Percentiles rank a stretch among this genome's conserved stretches.
Conservation (phyloP, 75 land plant species). For the Azolla pinnata region DNA sequence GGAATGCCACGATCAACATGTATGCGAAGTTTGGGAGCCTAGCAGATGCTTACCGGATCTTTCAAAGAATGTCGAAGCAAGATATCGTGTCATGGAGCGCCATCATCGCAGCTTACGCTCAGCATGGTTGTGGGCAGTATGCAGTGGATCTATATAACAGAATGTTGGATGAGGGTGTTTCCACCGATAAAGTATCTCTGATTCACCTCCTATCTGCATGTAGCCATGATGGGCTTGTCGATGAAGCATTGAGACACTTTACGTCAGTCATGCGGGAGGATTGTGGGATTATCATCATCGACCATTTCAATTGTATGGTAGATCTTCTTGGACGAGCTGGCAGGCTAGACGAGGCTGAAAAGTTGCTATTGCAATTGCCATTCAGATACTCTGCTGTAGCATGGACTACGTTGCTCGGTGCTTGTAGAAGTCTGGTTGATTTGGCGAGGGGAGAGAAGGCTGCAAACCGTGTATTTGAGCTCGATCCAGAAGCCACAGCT, state of each 20-base stretch:
- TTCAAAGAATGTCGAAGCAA: constrained; percentile 2
- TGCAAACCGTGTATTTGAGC: constrained; percentile 37
- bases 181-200: constrained; percentile 23
- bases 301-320: constrained; percentile 35
- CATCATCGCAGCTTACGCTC: constrained; percentile 9
- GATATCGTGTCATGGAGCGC: constrained; percentile 7
- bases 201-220: constrained; percentile 19
- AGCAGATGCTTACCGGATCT: constrained; percentile 14
- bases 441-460: constrained; percentile 27
- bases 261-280: constrained; percentile 14
- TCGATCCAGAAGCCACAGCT: constrained; percentile 24
- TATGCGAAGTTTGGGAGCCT: constrained; percentile 19
- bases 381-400: constrained; percentile 15
- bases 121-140: constrained; percentile 9
- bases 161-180: constrained; percentile 12
- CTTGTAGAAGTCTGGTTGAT: constrained; percentile 24
- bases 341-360: constrained; percentile 22
- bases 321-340: constrained; percentile 38
- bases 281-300: constrained; percentile 12
- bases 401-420: constrained; percentile 26
- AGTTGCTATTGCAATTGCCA: constrained; percentile 22
- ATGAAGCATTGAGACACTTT: constrained; percentile 28
- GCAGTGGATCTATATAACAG: background rate
- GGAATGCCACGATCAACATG: constrained; percentile 33
- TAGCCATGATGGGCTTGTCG: constrained; percentile 39